A percentile compares a stretch with the other conserved stretches of the same genome.
Conservation (phyloP, 108 stramenopile species). For the Craspedostauros australis region DNA sequence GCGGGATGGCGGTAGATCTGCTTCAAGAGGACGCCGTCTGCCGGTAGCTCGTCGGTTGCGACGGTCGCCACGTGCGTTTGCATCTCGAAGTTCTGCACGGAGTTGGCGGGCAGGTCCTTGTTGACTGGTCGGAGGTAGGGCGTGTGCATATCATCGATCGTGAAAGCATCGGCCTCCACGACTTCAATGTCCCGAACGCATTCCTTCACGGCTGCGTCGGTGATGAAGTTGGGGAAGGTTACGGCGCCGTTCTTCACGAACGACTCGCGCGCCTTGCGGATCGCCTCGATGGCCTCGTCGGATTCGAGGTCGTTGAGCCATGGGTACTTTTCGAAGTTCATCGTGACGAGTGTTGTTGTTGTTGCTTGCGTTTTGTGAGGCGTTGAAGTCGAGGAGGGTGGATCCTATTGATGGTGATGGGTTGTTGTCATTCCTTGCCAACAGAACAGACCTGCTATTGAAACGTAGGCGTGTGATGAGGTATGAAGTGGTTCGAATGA, state of each 20-base stretch:
- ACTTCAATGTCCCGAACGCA: constrained; percentile 3
- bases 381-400: too few relatives aligned
- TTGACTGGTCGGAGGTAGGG: constrained; percentile 9
- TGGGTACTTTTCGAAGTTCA: constrained; percentile 39
- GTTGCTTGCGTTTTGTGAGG: too few relatives aligned
- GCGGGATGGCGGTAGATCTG: constrained; percentile 21
- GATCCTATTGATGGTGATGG: too few relatives aligned
- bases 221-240: constrained; percentile 30
- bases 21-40: constrained; percentile 8
- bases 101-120: constrained; percentile 1
- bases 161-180: constrained; percentile 24
- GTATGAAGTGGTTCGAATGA: too few relatives aligned
- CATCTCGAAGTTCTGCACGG: constrained; percentile 30
- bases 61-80: constrained; percentile 37
- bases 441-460: too few relatives aligned
- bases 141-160: constrained; percentile 28
- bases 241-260: constrained; percentile 7
- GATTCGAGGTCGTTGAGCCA: constrained; percentile 18
- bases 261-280: constrained; percentile 1
- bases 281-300: constrained; percentile 1
- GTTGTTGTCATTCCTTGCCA: too few relatives aligned
- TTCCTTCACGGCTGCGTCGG: constrained; percentile 5
- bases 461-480: too few relatives aligned
- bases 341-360: too few relatives aligned
- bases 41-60: constrained; percentile 30